A percentile compares a stretch with the other conserved stretches of the same genome.
These are phyloP conservation scores for Lentithecium fluviatile DNA, from an alignment of 495 filamentous ascomycete genomes.

Conservation along the genomic window DNA sequence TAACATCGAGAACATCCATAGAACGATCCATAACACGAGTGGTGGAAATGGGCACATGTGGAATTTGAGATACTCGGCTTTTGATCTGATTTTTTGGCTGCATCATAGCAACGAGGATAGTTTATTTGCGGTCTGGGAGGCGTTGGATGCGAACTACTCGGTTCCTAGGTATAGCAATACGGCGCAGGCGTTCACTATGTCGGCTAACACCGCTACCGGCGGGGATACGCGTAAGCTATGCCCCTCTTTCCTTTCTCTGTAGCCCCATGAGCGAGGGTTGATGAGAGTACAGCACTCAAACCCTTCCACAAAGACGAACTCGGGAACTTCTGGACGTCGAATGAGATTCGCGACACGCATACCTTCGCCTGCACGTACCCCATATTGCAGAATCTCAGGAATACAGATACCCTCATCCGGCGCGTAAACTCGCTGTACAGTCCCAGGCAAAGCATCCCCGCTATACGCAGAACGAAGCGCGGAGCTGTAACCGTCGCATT, in stretches of 20 bases:
- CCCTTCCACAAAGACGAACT: conserved; percentile 46
- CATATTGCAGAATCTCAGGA: conserved; percentile 46
- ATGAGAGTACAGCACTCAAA: conserved; percentile 35
- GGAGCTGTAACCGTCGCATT: conserved; percentile 24
- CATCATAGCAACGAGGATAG: conserved; percentile 68
- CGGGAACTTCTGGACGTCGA: conserved; percentile 47
- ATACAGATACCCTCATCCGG: conserved; percentile 44
- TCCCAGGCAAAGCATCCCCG: conserved; percentile 17
- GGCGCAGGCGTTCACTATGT: conserved; percentile 53
- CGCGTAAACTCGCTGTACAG: conserved; percentile 59
- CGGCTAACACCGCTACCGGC: conserved; percentile 43
- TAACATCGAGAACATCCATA: conserved; percentile 64
- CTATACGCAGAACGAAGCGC: conserved; percentile 6
- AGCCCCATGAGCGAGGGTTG: background rate
- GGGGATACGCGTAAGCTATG: conserved; percentile 38
- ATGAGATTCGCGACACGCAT: conserved; percentile 32
- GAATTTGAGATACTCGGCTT: conserved; percentile 63
- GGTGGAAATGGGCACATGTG: conserved; percentile 67
- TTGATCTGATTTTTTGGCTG: conserved; percentile 73
- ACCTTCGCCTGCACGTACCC: conserved; percentile 62
- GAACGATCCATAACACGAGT: conserved; percentile 57
- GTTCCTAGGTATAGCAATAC: conserved; percentile 51
- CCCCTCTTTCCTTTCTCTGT: background rate
- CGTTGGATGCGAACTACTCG: conserved; percentile 58
- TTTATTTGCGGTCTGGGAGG: conserved; percentile 70